Base-by-base conservation (phyloP, 345 rosid species). In the Sonneratia caseolaris region DNA sequence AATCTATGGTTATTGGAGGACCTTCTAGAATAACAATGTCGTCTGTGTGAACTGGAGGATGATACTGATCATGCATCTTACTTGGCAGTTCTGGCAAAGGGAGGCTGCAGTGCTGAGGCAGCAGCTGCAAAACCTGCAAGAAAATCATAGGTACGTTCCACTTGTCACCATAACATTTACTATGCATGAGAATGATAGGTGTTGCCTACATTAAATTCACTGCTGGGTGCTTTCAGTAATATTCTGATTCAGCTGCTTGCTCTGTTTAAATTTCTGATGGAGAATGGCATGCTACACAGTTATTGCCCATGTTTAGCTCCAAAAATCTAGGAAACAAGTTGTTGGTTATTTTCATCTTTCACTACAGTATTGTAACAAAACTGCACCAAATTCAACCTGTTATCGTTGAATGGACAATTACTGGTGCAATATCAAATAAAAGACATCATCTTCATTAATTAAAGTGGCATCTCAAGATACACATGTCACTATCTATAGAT, bases 41-140 rank as follows among this genome's bases (percentile, higher is more conserved):
- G 42, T 21, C 76, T 53, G 22, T 13, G 22, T 64, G 35, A 66
- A 42, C 22, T 53, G 15, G 68, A 37, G 12, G 36, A 69, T 61
- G 48, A 27, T 15, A 43, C 68, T 71, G 45, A 61, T 62, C 2
- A 56, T 45, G 69, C 64, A 47, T 69, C 66, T 22, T 64, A 74
- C 32, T 9, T 64, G 24, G 32, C 47, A 79, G 81, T 72, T 75
- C 55, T 75, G 81, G 81, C 76, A 79, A 79, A 75, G 69, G 71
- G 79, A 79, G 73, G 81, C 81, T 43, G 74, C 81, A 72, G 53
- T 70, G 49, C 59, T 79, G 71, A 75, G 79, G 70, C 79, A 79
- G 36, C 81, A 79, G 70, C 76, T 79, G 64, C 66, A 79, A 27
- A 75, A 62, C 74, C 68, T 79, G 70, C 81, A 75, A 76, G 81